phyloP scores from a whole-genome alignment of 352 stramenopile species.

The Phytophthora europaea region DNA sequence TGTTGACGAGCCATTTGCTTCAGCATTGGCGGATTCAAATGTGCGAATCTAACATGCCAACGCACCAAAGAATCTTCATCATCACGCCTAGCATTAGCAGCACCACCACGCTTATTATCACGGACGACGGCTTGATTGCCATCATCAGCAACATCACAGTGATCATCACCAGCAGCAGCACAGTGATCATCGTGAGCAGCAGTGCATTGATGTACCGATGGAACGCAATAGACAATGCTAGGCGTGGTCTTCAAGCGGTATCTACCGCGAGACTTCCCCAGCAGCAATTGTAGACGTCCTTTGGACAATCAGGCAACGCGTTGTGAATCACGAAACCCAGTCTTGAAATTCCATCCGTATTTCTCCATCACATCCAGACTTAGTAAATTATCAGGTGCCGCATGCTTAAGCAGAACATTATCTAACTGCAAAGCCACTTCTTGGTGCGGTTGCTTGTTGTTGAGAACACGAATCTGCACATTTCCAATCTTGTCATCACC shows the following conservation, averaged over 20 bases:
- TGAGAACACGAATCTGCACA: neutral
- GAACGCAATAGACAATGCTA: neutral
- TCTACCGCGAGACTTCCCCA: constrained; percentile 3
- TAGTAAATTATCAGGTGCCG: constrained; percentile 17
- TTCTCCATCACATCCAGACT: constrained; percentile 15
- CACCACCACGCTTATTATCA: no score
- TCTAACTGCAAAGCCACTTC: neutral
- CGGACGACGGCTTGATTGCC: no score
- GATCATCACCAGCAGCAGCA: no score
- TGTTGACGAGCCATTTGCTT: constrained; percentile 13
- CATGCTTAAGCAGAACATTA: neutral
- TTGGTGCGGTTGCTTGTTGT: neutral
- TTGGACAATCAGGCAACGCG: constrained; percentile 9
- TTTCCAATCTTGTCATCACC: neutral
- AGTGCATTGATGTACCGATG: neutral
- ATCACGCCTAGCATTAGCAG: neutral
- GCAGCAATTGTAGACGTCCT: neutral
- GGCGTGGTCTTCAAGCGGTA: constrained; percentile 5
- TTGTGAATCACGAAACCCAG: neutral
- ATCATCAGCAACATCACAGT: no score
- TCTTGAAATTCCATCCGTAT: constrained; percentile 7
- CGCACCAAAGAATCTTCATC: constrained; percentile 1
- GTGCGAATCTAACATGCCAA: constrained; percentile 20
- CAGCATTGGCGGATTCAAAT: constrained; percentile 3
- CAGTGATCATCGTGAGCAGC: no score